Conservation (phyloP, 1,284 basidiomycete genomes). For the Tausonia pullulans region DNA sequence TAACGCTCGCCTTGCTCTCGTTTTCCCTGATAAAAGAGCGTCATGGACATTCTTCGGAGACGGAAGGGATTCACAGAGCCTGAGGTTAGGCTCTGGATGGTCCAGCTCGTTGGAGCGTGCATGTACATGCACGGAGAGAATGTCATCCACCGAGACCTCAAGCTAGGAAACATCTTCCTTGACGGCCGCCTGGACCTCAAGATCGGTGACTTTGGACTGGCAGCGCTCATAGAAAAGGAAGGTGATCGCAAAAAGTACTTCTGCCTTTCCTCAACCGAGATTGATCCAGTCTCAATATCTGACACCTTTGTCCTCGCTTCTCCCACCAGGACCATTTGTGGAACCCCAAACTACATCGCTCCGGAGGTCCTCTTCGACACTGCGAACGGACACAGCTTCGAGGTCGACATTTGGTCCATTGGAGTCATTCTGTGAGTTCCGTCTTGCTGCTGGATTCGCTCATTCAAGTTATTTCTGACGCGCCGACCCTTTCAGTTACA, state of each 20-base stretch:
- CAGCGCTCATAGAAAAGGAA: slow-evolving; percentile 88
- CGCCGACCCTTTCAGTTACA: slow-evolving; percentile 46
- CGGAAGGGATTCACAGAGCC: slow-evolving; percentile 83
- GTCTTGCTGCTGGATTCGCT: neutral
- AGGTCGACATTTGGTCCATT: slow-evolving; percentile 96
- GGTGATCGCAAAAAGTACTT: slow-evolving; percentile 85
- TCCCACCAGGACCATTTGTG: slow-evolving; percentile 67
- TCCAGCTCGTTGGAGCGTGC: slow-evolving; percentile 90
- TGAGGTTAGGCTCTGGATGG: slow-evolving; percentile 82
- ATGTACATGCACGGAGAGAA: slow-evolving; percentile 93
- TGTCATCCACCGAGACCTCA: slow-evolving; percentile 92
- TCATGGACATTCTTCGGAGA: slow-evolving; percentile 81
- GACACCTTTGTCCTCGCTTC: neutral
- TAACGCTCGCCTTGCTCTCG: neutral
- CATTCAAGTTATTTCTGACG: neutral
- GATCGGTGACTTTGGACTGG: slow-evolving; percentile 94
- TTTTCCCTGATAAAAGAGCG: slow-evolving; percentile 30
- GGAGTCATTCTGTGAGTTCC: slow-evolving; percentile 68
- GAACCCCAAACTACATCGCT: slow-evolving; percentile 97
- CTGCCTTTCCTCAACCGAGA: neutral
- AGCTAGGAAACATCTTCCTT: slow-evolving; percentile 90
- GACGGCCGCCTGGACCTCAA: slow-evolving; percentile 89
- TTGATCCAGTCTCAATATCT: neutral
- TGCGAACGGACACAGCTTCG: slow-evolving; percentile 91
- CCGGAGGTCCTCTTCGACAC: slow-evolving; percentile 95